phyloP scores from a whole-genome alignment of 257 asterid species.

The Thymus quinquecostatus region DNA sequence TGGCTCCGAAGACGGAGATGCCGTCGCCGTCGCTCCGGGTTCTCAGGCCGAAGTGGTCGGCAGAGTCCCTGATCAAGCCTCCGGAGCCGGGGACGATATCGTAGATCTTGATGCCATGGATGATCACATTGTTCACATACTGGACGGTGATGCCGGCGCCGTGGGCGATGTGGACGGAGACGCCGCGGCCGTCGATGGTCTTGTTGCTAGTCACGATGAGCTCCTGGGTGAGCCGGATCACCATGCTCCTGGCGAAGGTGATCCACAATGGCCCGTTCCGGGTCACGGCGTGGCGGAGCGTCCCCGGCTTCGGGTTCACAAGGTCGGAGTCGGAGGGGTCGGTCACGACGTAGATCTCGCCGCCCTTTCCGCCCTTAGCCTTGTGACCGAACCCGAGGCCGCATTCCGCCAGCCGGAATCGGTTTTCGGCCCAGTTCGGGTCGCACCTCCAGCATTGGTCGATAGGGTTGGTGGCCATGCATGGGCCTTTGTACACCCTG shows the following conservation, averaged over 20 bases:
- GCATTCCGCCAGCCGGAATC: constrained; percentile 61
- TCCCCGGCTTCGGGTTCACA: constrained; percentile 50
- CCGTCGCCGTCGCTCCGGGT: constrained; percentile 47
- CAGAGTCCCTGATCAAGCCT: constrained; percentile 40
- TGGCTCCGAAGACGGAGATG: constrained; percentile 41
- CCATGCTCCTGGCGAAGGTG: constrained; percentile 44
- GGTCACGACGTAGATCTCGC: constrained; percentile 48
- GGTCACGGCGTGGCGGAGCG: constrained; percentile 59
- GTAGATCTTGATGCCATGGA: constrained; percentile 41
- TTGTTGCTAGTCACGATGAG: constrained; percentile 43
- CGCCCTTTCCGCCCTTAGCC: constrained; percentile 58
- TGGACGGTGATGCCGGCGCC: constrained; percentile 50
- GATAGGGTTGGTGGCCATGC: constrained; percentile 68
- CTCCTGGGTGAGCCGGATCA: constrained; percentile 44
- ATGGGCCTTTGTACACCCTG: constrained; percentile 21
- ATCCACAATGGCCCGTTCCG: constrained; percentile 67
- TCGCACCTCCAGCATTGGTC: constrained; percentile 77
- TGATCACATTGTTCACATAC: constrained; percentile 44
- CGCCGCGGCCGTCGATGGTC: constrained; percentile 55
- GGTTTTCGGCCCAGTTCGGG: constrained; percentile 55
- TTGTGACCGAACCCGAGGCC: constrained; percentile 60
- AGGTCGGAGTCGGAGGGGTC: constrained; percentile 46
- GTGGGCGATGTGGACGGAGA: constrained; percentile 33
- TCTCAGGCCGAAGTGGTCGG: constrained; percentile 34
- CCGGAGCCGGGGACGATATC: constrained; percentile 36